Base-by-base conservation (phyloP, 2,329 filamentous ascomycete genomes). In the Talaromyces amestolkiae region DNA sequence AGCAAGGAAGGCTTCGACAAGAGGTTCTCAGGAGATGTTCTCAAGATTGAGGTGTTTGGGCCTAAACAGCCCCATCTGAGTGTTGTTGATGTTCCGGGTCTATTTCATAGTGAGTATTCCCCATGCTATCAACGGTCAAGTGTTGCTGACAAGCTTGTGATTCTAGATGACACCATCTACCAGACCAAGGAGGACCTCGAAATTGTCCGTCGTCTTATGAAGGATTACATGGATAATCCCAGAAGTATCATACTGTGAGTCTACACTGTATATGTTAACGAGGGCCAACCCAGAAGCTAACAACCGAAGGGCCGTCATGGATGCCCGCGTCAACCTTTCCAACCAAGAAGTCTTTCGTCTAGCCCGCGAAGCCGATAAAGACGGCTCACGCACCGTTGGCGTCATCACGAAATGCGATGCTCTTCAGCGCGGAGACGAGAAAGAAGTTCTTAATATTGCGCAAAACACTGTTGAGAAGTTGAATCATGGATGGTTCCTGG, bases 151-250 rank as follows among this genome's bases (percentile, higher is more conserved):
- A 22, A 17, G 31, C 10, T 37, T 56, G 33, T 54, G 19, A 37
- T 24, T 22, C 11, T 22, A 56, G 33, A 37, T 24, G 53, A 56
- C 19, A 86, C 84, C 66, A 80, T 82, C 51, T 81, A 84, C 65
- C 85, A 87, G 71, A 84, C 83, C 0, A 77, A 81, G 61, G 78
- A 81, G 31, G 85, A 87, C 61, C 84, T 84, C 65, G 77, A 78
- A 65, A 84, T 84, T 3, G 85, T 87, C 60, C 81, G 84, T 39
- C 69, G 75, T 0, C 78, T 87, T 2, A 74, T 77, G 13, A 63
- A 70, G 45, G 61, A 66, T 0, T 90, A 89, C 69, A 86, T 89
- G 53, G 33, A 39, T 4, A 37, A 56, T 37, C 33, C 53, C n/a
- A 56, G 31, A 22, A 56, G 53, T 24, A 56, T 89, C 65, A 85